These are phyloP conservation scores for Beauveria scarabaeidicola DNA, from an alignment of 2,329 filamentous ascomycete species.

Conservation along the genomic window DNA sequence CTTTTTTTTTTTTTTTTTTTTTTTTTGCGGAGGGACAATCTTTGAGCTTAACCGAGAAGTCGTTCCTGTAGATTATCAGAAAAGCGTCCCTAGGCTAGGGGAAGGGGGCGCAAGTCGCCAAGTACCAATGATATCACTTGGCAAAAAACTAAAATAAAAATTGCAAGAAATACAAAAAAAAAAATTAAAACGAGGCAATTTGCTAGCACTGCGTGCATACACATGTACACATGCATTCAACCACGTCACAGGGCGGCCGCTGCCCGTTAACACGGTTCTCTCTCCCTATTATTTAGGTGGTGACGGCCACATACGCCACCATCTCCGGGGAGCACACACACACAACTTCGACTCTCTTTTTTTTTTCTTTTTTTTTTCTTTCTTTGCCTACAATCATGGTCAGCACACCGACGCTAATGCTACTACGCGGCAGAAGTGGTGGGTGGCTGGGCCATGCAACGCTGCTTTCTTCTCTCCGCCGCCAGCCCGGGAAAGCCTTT, in stretches of 20 bases:
- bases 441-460: not conserved
- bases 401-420: slow-evolving; percentile 3
- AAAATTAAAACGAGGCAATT: not conserved
- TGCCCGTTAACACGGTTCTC: not conserved
- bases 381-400: not conserved
- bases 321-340: not conserved
- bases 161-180: not conserved
- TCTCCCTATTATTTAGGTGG: not conserved
- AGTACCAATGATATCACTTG: not conserved
- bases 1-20: not conserved
- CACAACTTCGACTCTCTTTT: too few relatives aligned
- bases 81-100: not conserved
- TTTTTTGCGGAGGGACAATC: not conserved
- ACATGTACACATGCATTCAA: not conserved
- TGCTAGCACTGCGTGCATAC: not conserved
- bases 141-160: not conserved
- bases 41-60: slow-evolving; percentile 6
- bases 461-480: not conserved
- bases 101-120: not conserved
- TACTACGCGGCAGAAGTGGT: not conserved
- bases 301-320: not conserved
- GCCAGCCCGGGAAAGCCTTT: not conserved
- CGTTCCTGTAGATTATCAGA: slow-evolving; percentile 4
- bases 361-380: not conserved
- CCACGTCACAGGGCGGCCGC: slow-evolving; percentile 3